These are phyloP conservation scores for Kwoniella sp. DNA, from an alignment of 768 basidiomycete species.

Conservation along the genomic window DNA sequence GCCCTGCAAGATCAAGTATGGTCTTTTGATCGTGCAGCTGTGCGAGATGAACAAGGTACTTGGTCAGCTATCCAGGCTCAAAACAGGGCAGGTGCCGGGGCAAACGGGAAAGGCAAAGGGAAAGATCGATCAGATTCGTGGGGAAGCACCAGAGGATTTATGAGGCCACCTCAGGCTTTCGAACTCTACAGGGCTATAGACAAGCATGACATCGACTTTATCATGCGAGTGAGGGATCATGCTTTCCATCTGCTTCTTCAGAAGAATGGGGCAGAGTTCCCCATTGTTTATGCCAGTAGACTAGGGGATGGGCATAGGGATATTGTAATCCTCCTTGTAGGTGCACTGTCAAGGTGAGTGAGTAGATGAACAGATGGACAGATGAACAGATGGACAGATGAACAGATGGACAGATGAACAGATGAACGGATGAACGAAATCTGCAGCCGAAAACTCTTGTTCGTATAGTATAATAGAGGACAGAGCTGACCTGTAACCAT, in stretches of 20 bases:
- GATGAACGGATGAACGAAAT: no score
- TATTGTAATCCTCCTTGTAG: constrained; percentile 80
- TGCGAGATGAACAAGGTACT: constrained; percentile 21
- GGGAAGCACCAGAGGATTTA: constrained; percentile 32
- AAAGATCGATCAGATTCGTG: constrained; percentile 12
- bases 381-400: no score
- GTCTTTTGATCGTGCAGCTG: constrained; percentile 30
- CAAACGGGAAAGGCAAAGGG: constrained; percentile 6
- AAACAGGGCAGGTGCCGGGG: not conserved
- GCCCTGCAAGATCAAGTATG: constrained; percentile 50
- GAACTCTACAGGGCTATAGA: constrained; percentile 84
- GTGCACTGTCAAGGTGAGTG: constrained; percentile 74
- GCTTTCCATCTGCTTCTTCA: constrained; percentile 68
- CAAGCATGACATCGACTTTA: constrained; percentile 69
- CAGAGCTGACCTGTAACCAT: not conserved
- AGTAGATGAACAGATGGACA: no score
- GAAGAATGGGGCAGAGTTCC: constrained; percentile 80
- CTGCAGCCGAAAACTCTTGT: no score
- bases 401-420: no score
- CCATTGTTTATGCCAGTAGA: constrained; percentile 81
- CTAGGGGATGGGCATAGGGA: constrained; percentile 60
- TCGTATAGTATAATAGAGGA: not conserved
- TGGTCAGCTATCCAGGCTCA: constrained; percentile 11
- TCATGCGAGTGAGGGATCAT: constrained; percentile 52
- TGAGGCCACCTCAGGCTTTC: constrained; percentile 60